Evolutionary conservation across 1,284 basidiomycete species (phyloP).

Genomic region (Cryptococcus amylolentus): DNA sequence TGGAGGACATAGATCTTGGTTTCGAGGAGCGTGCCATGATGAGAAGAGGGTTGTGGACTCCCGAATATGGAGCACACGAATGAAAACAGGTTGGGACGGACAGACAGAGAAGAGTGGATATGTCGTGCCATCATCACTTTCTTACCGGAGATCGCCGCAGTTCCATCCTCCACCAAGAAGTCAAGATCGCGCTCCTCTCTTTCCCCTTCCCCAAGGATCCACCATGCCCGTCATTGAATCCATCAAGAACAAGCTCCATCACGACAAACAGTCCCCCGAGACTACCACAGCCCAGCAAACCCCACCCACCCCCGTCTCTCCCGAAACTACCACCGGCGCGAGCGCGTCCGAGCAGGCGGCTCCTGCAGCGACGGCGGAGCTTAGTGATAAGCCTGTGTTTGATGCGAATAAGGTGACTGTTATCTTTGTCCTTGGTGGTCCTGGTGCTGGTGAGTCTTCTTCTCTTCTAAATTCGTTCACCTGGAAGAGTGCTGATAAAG

Average conservation of each 20-base stretch:
- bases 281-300: slow-evolving; percentile 6
- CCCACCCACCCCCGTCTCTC: slow-evolving; percentile 6
- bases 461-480: too few relatives aligned
- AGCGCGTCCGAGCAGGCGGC: slow-evolving; percentile 2
- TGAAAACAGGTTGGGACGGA: too few relatives aligned
- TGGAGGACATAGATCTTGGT: too few relatives aligned
- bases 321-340: slow-evolving; percentile 3
- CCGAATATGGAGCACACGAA: too few relatives aligned
- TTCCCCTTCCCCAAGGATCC: not conserved
- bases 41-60: too few relatives aligned
- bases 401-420: slow-evolving; percentile 75
- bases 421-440: slow-evolving; percentile 94
- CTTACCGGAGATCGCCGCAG: too few relatives aligned
- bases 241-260: slow-evolving; percentile 53
- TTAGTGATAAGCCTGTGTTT: slow-evolving; percentile 56
- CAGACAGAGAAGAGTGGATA: too few relatives aligned
- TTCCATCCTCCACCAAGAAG: too few relatives aligned
- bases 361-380: slow-evolving; percentile 1
- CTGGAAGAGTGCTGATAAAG: slow-evolving; percentile 2
- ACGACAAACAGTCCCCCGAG: slow-evolving; percentile 5
- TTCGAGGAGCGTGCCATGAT: too few relatives aligned
- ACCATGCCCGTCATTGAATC: slow-evolving; percentile 56
- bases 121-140: too few relatives aligned
- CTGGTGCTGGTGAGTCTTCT: slow-evolving; percentile 71
- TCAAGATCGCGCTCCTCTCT: too few relatives aligned